Conservation (phyloP, 2,329 filamentous ascomycete genomes). For the Fragosphaeria purpurea region DNA sequence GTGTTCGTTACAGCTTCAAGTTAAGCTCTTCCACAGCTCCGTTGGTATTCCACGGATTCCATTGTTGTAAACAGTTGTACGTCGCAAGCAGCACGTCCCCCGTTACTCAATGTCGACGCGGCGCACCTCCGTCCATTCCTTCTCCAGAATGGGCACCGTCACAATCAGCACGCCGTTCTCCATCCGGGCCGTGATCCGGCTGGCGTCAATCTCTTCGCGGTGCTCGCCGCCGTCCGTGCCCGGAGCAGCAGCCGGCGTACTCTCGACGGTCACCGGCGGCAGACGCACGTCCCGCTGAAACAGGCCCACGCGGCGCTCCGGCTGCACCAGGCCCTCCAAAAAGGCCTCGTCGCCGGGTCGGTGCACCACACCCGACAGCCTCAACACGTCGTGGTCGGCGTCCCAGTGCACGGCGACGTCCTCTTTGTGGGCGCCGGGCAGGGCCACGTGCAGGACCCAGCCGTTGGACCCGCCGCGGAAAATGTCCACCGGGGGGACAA, state of each 20-base stretch:
- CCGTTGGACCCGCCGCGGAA: constrained; percentile 42
- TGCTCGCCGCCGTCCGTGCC: constrained; percentile 21
- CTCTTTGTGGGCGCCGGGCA: constrained; percentile 71
- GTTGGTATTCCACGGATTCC: no score
- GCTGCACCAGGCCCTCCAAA: constrained; percentile 49
- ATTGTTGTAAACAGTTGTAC: no score
- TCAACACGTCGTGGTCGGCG: constrained; percentile 53
- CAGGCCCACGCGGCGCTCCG: constrained; percentile 61
- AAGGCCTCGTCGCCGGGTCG: constrained; percentile 62
- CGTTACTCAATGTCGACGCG: constrained; percentile 48
- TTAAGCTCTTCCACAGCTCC: no score
- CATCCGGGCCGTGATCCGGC: constrained; percentile 62
- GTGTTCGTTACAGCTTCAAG: no score
- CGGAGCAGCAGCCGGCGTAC: neutral
- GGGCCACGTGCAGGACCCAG: constrained; percentile 59
- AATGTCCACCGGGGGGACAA: constrained; percentile 60
- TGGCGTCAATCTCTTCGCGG: constrained; percentile 54
- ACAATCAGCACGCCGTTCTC: constrained; percentile 69
- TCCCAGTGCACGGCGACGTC: constrained; percentile 64
- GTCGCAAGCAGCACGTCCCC: neutral
- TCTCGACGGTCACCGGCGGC: constrained; percentile 24
- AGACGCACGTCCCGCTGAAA: constrained; percentile 64
- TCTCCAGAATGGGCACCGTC: constrained; percentile 65
- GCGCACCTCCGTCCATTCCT: constrained; percentile 51
- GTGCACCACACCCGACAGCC: constrained; percentile 62